A percentile compares a stretch with the other conserved stretches of the same genome.
Conservation (phyloP, 2,329 filamentous ascomycete species). For the Phaeoacremonium minimum region DNA sequence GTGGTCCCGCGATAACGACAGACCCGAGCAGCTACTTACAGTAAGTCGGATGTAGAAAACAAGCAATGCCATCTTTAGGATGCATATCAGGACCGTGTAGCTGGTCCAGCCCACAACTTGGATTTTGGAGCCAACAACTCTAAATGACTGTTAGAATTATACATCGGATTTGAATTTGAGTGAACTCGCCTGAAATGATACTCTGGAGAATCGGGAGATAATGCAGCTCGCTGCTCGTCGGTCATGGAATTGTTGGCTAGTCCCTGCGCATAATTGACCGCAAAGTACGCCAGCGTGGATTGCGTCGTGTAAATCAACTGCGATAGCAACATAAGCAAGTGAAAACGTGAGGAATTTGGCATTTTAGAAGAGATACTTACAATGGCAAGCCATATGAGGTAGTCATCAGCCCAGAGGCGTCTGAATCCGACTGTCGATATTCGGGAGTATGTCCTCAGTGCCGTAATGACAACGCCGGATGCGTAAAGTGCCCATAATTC, state of each 20-base stretch:
- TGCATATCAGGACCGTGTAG: conserved; percentile 50
- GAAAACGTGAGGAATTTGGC: not conserved
- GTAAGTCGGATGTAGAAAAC: conserved; percentile 53
- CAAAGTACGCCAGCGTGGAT: conserved; percentile 44
- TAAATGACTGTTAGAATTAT: too few relatives aligned
- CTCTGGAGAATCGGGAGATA: conserved; percentile 39
- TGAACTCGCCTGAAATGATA: conserved; percentile 32
- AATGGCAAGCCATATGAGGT: conserved; percentile 17
- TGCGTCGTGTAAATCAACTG: conserved; percentile 48
- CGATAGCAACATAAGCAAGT: not conserved
- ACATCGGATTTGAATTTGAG: too few relatives aligned
- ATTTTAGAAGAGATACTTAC: conserved; percentile 1
- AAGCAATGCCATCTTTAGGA: conserved; percentile 52
- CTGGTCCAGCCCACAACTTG: conserved; percentile 52
- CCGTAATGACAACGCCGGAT: conserved; percentile 17
- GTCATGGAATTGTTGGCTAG: conserved; percentile 57
- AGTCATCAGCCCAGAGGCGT: conserved; percentile 21
- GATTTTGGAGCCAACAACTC: conserved; percentile 52
- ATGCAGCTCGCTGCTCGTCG: conserved; percentile 35
- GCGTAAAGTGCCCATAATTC: conserved; percentile 13
- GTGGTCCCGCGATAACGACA: too few relatives aligned
- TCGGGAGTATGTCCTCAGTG: conserved; percentile 23
- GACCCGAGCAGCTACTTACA: conserved; percentile 13
- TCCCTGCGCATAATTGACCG: conserved; percentile 42
- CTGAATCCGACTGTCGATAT: conserved; percentile 15